Conservation (phyloP, 2,329 filamentous ascomycete species). For the Pseudocercospora ulei region DNA sequence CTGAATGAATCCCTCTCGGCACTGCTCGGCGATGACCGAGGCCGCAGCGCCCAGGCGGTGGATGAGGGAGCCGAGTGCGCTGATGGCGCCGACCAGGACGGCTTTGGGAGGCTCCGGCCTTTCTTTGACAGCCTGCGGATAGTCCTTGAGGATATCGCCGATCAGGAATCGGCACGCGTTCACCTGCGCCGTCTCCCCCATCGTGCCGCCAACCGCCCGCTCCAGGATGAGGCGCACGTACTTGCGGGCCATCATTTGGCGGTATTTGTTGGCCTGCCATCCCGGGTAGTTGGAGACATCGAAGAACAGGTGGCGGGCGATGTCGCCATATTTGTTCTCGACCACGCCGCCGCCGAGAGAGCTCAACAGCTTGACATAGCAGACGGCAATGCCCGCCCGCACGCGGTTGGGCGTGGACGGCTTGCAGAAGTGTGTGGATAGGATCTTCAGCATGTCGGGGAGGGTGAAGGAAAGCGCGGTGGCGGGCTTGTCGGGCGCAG, state of each 20-base stretch:
- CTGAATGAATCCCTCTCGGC: constrained; percentile 77
- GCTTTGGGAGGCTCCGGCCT: constrained; percentile 81
- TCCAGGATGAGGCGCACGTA: constrained; percentile 78
- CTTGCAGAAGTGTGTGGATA: constrained; percentile 72
- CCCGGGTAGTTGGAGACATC: constrained; percentile 60
- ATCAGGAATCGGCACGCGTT: constrained; percentile 71
- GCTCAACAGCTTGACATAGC: constrained; percentile 72
- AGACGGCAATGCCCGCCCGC: constrained; percentile 73
- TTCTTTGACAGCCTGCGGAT: constrained; percentile 80
- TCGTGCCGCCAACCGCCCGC: constrained; percentile 68
- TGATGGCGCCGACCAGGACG: constrained; percentile 66
- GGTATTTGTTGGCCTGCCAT: constrained; percentile 76
- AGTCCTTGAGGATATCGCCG: constrained; percentile 86
- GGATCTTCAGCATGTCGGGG: constrained; percentile 63
- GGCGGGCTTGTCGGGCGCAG: constrained; percentile 62
- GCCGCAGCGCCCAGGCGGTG: constrained; percentile 71
- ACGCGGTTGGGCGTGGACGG: constrained; percentile 68
- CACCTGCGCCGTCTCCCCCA: constrained; percentile 82
- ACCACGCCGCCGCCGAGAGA: constrained; percentile 72
- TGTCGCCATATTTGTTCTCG: constrained; percentile 69
- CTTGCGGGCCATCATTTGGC: constrained; percentile 71
- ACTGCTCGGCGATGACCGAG: constrained; percentile 66
- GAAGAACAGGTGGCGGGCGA: constrained; percentile 68
- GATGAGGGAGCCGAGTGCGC: constrained; percentile 69
- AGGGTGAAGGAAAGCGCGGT: constrained; percentile 63